A percentile compares a stretch with the other conserved stretches of the same genome.
Evolutionary conservation across 1,139 yeast species (phyloP).

Genomic region (Magnusiomyces sp.): DNA sequence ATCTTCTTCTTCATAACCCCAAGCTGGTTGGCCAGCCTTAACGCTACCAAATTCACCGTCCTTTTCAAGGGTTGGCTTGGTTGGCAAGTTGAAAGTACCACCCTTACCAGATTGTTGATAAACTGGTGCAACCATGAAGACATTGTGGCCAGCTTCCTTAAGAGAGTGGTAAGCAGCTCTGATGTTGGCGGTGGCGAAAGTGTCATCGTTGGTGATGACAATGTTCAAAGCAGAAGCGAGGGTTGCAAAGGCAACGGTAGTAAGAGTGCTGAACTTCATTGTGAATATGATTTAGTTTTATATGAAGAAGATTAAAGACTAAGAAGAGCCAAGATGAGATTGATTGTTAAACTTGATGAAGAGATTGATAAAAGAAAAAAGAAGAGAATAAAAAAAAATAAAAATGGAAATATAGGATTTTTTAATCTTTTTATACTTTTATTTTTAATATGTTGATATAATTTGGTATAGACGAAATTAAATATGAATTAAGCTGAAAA

Average conservation of each 20-base stretch:
- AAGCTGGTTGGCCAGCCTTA: slow-evolving; percentile 37
- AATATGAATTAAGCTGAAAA: too few relatives aligned
- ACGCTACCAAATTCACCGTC: slow-evolving; percentile 38
- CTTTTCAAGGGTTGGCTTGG: slow-evolving; percentile 32
- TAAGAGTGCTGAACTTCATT: slow-evolving; percentile 4
- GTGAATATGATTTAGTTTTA: neutral
- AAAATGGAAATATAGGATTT: too few relatives aligned
- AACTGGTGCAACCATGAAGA: slow-evolving; percentile 49
- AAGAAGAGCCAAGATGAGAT: too few relatives aligned
- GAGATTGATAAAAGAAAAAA: too few relatives aligned
- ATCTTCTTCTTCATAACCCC: slow-evolving; percentile 38
- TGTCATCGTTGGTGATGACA: slow-evolving; percentile 51
- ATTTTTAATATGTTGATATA: too few relatives aligned
- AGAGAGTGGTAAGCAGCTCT: slow-evolving; percentile 51
- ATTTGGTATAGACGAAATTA: too few relatives aligned
- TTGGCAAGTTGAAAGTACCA: slow-evolving; percentile 45
- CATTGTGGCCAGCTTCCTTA: slow-evolving; percentile 48
- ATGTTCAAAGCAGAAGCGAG: slow-evolving; percentile 25
- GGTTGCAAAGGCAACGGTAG: neutral
- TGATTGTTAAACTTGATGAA: too few relatives aligned
- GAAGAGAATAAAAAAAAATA: too few relatives aligned
- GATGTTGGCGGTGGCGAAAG: slow-evolving; percentile 51
- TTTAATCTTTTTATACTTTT: too few relatives aligned
- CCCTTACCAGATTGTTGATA: slow-evolving; percentile 53
- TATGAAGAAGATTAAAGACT: too few relatives aligned